Evolutionary conservation across 2,329 filamentous ascomycete species (phyloP), one percentile per base, ranked within the genome.

Genomic region (Hysterium pulicare): DNA sequence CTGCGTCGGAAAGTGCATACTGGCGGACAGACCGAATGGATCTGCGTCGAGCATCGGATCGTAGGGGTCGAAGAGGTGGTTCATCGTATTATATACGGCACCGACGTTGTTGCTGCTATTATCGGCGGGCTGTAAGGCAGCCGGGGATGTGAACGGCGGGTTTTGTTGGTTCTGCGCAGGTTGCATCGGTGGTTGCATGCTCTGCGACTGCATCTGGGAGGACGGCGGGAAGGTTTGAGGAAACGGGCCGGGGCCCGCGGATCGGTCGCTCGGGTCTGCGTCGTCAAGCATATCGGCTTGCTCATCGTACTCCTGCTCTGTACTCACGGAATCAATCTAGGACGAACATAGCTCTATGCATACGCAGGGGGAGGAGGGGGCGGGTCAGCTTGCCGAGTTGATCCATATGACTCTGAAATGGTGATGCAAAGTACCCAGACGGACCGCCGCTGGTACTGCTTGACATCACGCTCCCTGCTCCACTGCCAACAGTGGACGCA

Each of bases 221-320:
- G 65, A 48, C 26, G 75, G 70, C 19, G 81, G 79, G 61, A 78
- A 75, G 44, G 72, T 70, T 46, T 74, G 72, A 10, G 80, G 72
- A 56, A 87, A 91, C 7, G 83, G 79, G 11, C 81, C 81, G 33
- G 83, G 78, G 32, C 82, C 83, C 42, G 84, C 78, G 9, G 82
- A 81, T 47, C 89, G 84, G 51, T 83, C 76, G 64, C 61, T 67
- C 32, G 74, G 79, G 56, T 87, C 84, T 53, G 83, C 73, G 47
- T 94, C 87, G 59, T 96, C 90, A 67, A 94, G 82, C 77, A 95
- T 87, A 59, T 91, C 89, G 66, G 81, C 81, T 71, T 89, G 87
- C 42, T 88, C 86, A 67, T 96, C 90, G 72, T 96, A 97, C 75
- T 97, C 91, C 78, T 95, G 90, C 74, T 97, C 91, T 96, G 74